Evolutionary conservation across 495 filamentous ascomycete genomes (phyloP).

Genomic region (Tuber magnatum): DNA sequence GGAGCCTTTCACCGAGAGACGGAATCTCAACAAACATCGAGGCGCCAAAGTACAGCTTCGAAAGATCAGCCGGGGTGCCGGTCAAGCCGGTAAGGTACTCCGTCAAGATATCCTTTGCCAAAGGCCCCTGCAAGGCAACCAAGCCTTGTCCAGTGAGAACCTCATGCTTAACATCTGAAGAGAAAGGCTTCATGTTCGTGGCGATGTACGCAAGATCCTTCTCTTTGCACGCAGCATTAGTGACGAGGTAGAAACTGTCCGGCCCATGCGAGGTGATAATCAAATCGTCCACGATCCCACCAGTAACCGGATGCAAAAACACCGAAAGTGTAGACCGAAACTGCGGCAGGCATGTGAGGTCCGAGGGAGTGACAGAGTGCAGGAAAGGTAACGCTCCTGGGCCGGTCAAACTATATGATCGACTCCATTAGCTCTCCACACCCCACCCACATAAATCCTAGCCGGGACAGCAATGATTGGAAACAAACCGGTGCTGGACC

Average conservation of each 20-base stretch:
- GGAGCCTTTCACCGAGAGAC: constrained; percentile 43
- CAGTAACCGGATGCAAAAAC: constrained; percentile 68
- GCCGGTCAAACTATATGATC: constrained; percentile 53
- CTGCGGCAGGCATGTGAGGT: constrained; percentile 50
- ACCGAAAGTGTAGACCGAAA: constrained; percentile 69
- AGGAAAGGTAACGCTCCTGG: constrained; percentile 71
- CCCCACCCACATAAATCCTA: background rate
- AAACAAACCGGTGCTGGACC: constrained; percentile 51
- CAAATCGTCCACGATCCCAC: constrained; percentile 89
- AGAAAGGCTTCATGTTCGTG: constrained; percentile 53
- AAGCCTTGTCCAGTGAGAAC: constrained; percentile 61
- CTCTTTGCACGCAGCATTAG: constrained; percentile 84
- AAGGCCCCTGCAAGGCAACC: constrained; percentile 81
- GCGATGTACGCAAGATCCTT: constrained; percentile 74
- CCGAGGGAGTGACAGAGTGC: constrained; percentile 68
- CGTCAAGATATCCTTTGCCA: constrained; percentile 57
- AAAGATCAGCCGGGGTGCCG: constrained; percentile 52
- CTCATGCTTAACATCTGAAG: constrained; percentile 56
- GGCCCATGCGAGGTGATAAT: constrained; percentile 69
- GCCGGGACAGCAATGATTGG: background rate
- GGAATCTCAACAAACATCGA: constrained; percentile 49
- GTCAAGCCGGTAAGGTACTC: constrained; percentile 49
- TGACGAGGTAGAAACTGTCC: constrained; percentile 80
- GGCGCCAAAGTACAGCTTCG: constrained; percentile 71
- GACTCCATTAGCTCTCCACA: no score